Evolutionary conservation across 768 basidiomycete genomes (phyloP).

Genomic region (Termitomyces sp.): DNA sequence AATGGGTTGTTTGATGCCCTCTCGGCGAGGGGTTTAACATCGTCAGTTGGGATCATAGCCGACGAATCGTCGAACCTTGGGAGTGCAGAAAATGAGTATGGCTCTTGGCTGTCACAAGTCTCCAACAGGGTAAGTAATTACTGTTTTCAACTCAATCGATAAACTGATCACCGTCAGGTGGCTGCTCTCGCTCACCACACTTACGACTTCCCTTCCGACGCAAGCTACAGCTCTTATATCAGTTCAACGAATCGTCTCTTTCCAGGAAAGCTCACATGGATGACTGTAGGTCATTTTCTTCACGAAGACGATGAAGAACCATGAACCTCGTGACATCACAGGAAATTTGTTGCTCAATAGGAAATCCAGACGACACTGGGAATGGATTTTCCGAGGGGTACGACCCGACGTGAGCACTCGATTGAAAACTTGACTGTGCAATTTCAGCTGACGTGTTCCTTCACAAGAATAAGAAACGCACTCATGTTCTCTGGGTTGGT

Average conservation of each 20-base stretch:
- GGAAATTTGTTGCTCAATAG: slow-evolving; percentile 34
- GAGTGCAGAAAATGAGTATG: slow-evolving; percentile 26
- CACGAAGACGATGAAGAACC: neutral
- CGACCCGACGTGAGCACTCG: slow-evolving; percentile 26
- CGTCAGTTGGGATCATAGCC: slow-evolving; percentile 32
- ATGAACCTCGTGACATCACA: slow-evolving; percentile 1
- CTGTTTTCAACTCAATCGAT: neutral
- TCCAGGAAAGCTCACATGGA: slow-evolving; percentile 31
- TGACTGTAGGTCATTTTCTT: slow-evolving; percentile 25
- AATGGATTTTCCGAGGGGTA: slow-evolving; percentile 29
- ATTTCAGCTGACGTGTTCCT: neutral
- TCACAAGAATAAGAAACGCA: slow-evolving; percentile 29
- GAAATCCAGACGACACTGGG: slow-evolving; percentile 28
- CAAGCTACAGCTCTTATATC: slow-evolving; percentile 26
- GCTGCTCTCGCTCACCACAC: slow-evolving; percentile 38
- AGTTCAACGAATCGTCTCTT: slow-evolving; percentile 21
- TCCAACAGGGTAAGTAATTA: slow-evolving; percentile 19
- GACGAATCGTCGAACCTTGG: slow-evolving; percentile 35
- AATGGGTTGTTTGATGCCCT: slow-evolving; percentile 31
- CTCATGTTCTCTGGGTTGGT: slow-evolving; percentile 33
- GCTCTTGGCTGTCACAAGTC: slow-evolving; percentile 30
- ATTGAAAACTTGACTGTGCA: neutral
- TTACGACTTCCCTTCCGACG: slow-evolving; percentile 40
- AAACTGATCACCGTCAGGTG: slow-evolving; percentile 19
- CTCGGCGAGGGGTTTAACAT: slow-evolving; percentile 21